A percentile compares a stretch with the other conserved stretches of the same genome.
These are phyloP conservation scores for Plasmodium malariae DNA, from an alignment of 169 alveolate genomes.

Conservation along the genomic window DNA sequence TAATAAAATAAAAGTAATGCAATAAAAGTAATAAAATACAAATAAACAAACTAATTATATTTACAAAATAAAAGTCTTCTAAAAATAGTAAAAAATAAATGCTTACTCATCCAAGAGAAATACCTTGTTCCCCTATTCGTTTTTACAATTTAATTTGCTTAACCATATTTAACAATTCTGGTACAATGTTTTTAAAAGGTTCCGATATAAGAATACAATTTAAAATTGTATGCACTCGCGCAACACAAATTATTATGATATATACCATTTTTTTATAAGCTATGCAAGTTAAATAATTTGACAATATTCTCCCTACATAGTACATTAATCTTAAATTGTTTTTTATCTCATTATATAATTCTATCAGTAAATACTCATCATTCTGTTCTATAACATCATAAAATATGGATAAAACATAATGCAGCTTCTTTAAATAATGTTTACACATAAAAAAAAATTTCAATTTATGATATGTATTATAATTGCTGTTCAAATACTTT, in stretches of 20 bases:
- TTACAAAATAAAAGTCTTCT: too few species aligned
- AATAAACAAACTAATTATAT: background rate
- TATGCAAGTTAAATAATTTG: slow-evolving; percentile 70
- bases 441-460: slow-evolving; percentile 39
- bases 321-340: slow-evolving; percentile 34
- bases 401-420: slow-evolving; percentile 24
- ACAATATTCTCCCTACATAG: slow-evolving; percentile 68
- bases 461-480: slow-evolving; percentile 49
- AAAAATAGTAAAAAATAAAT: too few species aligned
- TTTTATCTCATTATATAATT: slow-evolving; percentile 53
- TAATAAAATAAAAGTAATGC: background rate
- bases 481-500: slow-evolving; percentile 38
- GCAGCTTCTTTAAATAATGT: slow-evolving; percentile 69
- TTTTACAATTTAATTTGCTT: background rate
- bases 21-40: background rate
- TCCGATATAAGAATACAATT: slow-evolving; percentile 51
- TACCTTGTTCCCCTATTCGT: background rate
- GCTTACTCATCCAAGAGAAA: too few species aligned
- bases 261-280: slow-evolving; percentile 54
- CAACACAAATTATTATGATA: slow-evolving; percentile 28
- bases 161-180: slow-evolving; percentile 21
- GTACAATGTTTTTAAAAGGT: slow-evolving; percentile 56
- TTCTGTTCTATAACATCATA: slow-evolving; percentile 17
- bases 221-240: slow-evolving; percentile 48
- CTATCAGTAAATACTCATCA: slow-evolving; percentile 59